Conservation (phyloP, 371 early-diverging fungal species). For the Mortierella polycephala region DNA sequence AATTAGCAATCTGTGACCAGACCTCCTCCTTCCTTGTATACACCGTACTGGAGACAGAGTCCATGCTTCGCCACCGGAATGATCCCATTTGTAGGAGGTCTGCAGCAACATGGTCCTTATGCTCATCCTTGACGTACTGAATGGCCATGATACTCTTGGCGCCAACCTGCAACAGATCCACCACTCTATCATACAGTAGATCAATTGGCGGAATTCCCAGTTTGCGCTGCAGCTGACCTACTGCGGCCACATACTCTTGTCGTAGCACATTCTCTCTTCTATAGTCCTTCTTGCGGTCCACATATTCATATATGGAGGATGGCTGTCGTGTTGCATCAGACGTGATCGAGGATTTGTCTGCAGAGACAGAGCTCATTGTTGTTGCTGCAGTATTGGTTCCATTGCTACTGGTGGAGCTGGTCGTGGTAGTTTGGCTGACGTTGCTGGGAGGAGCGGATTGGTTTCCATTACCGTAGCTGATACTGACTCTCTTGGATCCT, state of each 20-base stretch:
- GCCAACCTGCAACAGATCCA: slow-evolving; percentile 41
- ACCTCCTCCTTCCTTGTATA: slow-evolving; percentile 47
- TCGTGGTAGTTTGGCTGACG: neutral
- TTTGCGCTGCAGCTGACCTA: slow-evolving; percentile 29
- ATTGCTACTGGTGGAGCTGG: neutral
- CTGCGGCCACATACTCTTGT: slow-evolving; percentile 40
- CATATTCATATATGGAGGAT: slow-evolving; percentile 29
- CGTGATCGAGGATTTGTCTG: slow-evolving; percentile 18
- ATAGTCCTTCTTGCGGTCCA: slow-evolving; percentile 33
- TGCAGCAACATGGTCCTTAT: slow-evolving; percentile 21
- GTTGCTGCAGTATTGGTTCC: neutral
- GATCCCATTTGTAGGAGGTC: slow-evolving; percentile 38
- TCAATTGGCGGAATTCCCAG: slow-evolving; percentile 39
- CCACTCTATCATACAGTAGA: slow-evolving; percentile 36
- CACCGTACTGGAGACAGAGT: slow-evolving; percentile 35
- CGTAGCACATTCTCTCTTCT: slow-evolving; percentile 37
- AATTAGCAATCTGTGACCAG: slow-evolving; percentile 35
- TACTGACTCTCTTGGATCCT: slow-evolving; percentile 19
- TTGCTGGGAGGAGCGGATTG: neutral
- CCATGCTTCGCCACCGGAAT: slow-evolving; percentile 40
- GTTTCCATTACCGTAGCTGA: slow-evolving; percentile 15
- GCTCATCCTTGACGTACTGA: slow-evolving; percentile 27
- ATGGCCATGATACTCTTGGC: slow-evolving; percentile 44
- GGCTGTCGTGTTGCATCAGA: slow-evolving; percentile 9
- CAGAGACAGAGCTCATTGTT: slow-evolving; percentile 18